phyloP scores from a whole-genome alignment of 768 basidiomycete genomes.

The Cystofilobasidium bisporidii region DNA sequence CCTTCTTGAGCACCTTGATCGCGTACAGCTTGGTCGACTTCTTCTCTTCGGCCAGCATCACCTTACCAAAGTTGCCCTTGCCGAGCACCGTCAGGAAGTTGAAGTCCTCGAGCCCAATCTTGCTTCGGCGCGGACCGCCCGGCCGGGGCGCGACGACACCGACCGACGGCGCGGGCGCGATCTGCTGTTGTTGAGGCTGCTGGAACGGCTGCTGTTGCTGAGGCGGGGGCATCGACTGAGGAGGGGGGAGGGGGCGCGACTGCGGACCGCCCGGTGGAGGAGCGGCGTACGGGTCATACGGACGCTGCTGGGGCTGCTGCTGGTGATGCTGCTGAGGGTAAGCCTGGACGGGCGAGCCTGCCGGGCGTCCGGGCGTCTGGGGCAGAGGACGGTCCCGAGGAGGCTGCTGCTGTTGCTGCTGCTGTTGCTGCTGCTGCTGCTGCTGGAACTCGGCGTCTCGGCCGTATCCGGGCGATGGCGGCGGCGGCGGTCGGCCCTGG shows the following conservation, averaged over 20 bases:
- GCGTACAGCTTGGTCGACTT: constrained; percentile 75
- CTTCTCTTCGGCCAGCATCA: constrained; percentile 99
- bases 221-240: constrained; percentile 25
- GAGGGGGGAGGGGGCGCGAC: constrained; percentile 28
- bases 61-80: constrained; percentile 99
- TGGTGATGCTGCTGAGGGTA: background rate
- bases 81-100: constrained; percentile 97
- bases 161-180: constrained; percentile 10
- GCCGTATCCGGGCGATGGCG: constrained; percentile 1
- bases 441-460: constrained; percentile 4
- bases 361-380: constrained; percentile 13
- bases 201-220: constrained; percentile 23
- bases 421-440: constrained; percentile 27
- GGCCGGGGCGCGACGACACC: constrained; percentile 29
- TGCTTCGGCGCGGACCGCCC: constrained; percentile 37
- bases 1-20: constrained; percentile 99
- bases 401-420: constrained; percentile 7
- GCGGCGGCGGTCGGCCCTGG: background rate
- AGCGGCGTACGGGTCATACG: constrained; percentile 30
- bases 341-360: background rate
- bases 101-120: constrained; percentile 90
- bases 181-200: constrained; percentile 24
- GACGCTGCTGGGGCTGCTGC: constrained; percentile 27
- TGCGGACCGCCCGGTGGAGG: constrained; percentile 13
- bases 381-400: constrained; percentile 17